Conservation (phyloP, 768 basidiomycete genomes). For the Boletales sp. region DNA sequence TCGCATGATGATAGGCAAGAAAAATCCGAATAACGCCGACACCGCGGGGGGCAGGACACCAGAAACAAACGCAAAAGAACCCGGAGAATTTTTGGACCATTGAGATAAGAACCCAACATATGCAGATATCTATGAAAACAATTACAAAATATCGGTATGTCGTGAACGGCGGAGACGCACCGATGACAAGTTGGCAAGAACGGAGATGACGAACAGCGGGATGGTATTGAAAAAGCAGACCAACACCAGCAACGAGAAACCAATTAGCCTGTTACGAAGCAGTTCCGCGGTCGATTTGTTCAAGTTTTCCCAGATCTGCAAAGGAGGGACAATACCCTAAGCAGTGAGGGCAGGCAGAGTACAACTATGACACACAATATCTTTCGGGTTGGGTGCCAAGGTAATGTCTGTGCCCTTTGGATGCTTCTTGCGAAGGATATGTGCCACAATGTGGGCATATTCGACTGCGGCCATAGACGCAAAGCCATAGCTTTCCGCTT, state of each 20-base stretch:
- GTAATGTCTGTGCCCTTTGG: conserved; percentile 69
- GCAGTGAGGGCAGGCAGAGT: background rate
- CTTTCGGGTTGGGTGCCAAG: conserved; percentile 86
- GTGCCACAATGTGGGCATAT: conserved; percentile 84
- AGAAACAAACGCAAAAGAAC: conserved; percentile 78
- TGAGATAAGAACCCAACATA: conserved; percentile 73
- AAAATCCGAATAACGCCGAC: conserved; percentile 84
- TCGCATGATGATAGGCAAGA: conserved; percentile 91
- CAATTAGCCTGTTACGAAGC: conserved; percentile 61
- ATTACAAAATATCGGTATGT: conserved; percentile 4
- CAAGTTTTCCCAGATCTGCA: conserved; percentile 88
- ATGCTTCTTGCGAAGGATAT: conserved; percentile 61
- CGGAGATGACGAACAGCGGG: conserved; percentile 85
- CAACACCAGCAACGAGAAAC: conserved; percentile 71
- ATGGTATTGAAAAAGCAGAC: conserved; percentile 96
- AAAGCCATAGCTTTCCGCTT: conserved; percentile 88
- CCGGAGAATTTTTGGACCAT: conserved; percentile 64
- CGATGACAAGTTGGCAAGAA: conserved; percentile 85
- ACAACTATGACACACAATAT: conserved; percentile 54
- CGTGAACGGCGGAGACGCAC: conserved; percentile 37
- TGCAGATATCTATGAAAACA: conserved; percentile 30
- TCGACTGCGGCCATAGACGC: conserved; percentile 87
- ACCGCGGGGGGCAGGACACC: conserved; percentile 92
- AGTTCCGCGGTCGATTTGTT: conserved; percentile 66
- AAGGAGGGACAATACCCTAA: background rate